These are phyloP conservation scores for Dipodascus albidus DNA, from an alignment of 805 yeast species.

Conservation along the genomic window DNA sequence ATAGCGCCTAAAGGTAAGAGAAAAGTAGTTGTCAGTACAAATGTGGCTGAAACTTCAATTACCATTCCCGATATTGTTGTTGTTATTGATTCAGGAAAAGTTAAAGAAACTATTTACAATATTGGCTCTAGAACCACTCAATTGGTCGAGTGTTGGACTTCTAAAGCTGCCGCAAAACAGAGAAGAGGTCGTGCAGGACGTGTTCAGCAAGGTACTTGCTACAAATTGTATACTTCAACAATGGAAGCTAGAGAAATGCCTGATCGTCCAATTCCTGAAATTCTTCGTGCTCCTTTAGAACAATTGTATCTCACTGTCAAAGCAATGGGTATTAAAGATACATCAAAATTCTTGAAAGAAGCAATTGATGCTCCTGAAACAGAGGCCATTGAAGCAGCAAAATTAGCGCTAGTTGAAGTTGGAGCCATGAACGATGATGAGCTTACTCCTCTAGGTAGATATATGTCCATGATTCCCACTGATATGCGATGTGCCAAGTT, in stretches of 20 bases:
- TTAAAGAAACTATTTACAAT: slow-evolving; percentile 67
- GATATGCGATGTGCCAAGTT: slow-evolving; percentile 81
- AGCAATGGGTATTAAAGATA: slow-evolving; percentile 75
- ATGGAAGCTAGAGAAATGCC: slow-evolving; percentile 48
- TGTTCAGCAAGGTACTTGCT: slow-evolving; percentile 72
- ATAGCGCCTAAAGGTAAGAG: slow-evolving; percentile 42
- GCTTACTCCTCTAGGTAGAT: slow-evolving; percentile 69
- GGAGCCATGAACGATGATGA: slow-evolving; percentile 53
- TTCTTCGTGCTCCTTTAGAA: slow-evolving; percentile 71
- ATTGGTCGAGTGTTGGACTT: slow-evolving; percentile 74
- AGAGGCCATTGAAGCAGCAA: slow-evolving; percentile 40
- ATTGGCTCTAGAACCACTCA: slow-evolving; percentile 54
- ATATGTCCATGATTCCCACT: slow-evolving; percentile 68
- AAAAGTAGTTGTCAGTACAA: slow-evolving; percentile 81
- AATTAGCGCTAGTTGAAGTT: slow-evolving; percentile 43
- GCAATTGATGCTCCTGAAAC: slow-evolving; percentile 77
- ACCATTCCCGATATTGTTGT: slow-evolving; percentile 93
- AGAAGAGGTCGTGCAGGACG: slow-evolving; percentile 99
- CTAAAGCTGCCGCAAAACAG: slow-evolving; percentile 80
- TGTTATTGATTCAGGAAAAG: slow-evolving; percentile 80
- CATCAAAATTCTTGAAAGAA: slow-evolving; percentile 50
- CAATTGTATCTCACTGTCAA: slow-evolving; percentile 74
- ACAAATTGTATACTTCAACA: slow-evolving; percentile 59
- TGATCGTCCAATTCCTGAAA: slow-evolving; percentile 78
- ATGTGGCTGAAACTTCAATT: slow-evolving; percentile 94